Conservation (phyloP, 2,329 filamentous ascomycete genomes). For the Penicillium sp. region DNA sequence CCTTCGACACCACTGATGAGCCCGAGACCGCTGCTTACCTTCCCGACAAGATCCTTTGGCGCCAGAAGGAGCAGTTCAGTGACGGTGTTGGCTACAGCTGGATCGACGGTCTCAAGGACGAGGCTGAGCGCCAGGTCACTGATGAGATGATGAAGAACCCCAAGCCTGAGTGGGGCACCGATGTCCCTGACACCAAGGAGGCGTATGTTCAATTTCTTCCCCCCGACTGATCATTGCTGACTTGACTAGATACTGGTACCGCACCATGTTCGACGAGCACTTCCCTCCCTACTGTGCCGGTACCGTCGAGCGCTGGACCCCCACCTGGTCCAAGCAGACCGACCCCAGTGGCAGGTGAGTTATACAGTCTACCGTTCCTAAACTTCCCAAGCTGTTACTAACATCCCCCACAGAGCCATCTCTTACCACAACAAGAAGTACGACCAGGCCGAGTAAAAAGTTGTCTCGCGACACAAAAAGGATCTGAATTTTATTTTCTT, state of each 20-base stretch:
- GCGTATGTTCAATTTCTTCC: conserved; percentile 59
- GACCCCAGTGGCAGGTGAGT: conserved; percentile 87
- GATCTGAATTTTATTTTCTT: conserved; percentile 20
- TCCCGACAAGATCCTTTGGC: conserved; percentile 93
- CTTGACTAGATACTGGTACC: conserved; percentile 81
- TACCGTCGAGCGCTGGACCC: conserved; percentile 95
- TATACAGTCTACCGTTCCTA: neutral
- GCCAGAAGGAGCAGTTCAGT: conserved; percentile 99
- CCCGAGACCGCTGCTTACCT: conserved; percentile 80
- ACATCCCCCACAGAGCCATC: conserved; percentile 63
- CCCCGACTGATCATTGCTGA: neutral
- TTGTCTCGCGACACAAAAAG: conserved; percentile 13
- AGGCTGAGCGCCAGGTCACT: conserved; percentile 82
- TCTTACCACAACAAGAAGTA: conserved; percentile 75
- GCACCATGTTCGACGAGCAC: conserved; percentile 97
- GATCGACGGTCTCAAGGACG: conserved; percentile 97
- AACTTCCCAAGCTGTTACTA: conserved; percentile 3
- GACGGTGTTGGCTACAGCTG: conserved; percentile 98
- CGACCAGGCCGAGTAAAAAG: conserved; percentile 47
- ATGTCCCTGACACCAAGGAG: conserved; percentile 95
- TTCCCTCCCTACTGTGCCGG: conserved; percentile 89
- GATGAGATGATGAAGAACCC: conserved; percentile 99
- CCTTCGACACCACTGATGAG: conserved; percentile 90
- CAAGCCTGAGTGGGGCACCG: conserved; percentile 90
- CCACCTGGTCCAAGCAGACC: conserved; percentile 94